phyloP scores from a whole-genome alignment of 106 monocot species.

The Xerophyta viscosa region DNA sequence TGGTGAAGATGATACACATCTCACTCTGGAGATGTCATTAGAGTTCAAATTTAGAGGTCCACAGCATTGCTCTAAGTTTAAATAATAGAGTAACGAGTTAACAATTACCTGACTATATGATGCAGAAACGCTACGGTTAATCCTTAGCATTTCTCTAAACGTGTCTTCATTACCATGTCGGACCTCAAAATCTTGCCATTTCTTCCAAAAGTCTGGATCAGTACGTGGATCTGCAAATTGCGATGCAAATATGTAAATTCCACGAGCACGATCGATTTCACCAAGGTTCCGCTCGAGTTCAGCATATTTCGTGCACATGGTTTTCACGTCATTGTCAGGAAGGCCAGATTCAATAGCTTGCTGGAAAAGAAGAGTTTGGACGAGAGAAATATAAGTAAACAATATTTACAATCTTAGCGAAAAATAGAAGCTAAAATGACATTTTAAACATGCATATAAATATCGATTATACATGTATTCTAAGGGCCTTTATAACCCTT shows the following conservation, averaged over 20 bases:
- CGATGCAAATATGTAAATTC: conserved; percentile 71
- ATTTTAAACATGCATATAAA: no score
- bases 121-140: conserved; percentile 83
- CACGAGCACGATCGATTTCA: conserved; percentile 93
- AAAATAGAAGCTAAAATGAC: no score
- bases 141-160: conserved; percentile 91
- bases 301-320: conserved; percentile 91
- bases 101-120: conserved; percentile 79
- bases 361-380: no score
- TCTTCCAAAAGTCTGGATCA: conserved; percentile 78
- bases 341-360: conserved; percentile 98
- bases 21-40: no score
- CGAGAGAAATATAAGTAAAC: no score
- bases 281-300: conserved; percentile 91
- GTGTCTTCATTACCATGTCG: conserved; percentile 98
- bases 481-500: no score
- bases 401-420: no score
- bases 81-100: background rate
- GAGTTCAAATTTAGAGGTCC: no score
- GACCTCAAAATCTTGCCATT: conserved; percentile 95
- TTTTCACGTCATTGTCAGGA: conserved; percentile 69
- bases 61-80: no score
- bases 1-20: no score
- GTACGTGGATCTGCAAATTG: conserved; percentile 83
- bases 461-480: no score